These are phyloP conservation scores for Euclidium syriacum DNA, from an alignment of 345 rosid genomes.

Conservation along the genomic window DNA sequence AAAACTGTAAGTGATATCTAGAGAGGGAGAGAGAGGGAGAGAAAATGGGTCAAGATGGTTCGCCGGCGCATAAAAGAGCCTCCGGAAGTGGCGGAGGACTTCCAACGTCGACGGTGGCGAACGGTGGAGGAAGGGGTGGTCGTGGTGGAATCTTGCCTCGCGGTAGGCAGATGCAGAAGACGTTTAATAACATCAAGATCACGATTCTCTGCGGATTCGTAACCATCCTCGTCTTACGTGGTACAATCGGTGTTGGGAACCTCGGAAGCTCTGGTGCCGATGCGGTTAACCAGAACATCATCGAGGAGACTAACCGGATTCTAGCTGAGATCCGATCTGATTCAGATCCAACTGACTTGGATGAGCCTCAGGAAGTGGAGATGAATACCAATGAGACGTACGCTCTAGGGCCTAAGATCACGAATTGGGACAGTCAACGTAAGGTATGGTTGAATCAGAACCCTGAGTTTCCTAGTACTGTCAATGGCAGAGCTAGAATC, in stretches of 20 bases:
- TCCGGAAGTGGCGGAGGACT: constrained; percentile 47
- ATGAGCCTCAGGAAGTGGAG: constrained; percentile 44
- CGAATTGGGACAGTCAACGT: constrained; percentile 67
- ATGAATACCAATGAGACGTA: constrained; percentile 57
- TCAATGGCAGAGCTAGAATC: constrained; percentile 66
- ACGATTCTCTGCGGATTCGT: constrained; percentile 95
- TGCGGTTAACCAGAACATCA: constrained; percentile 70
- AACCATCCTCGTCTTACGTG: constrained; percentile 90
- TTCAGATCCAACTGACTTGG: constrained; percentile 63
- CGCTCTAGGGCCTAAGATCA: constrained; percentile 72
- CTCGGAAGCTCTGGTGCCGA: constrained; percentile 79
- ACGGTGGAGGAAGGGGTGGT: constrained; percentile 47
- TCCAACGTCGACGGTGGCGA: constrained; percentile 40
- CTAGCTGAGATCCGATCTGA: constrained; percentile 93
- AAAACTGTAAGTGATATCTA: background rate
- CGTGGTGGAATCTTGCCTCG: constrained; percentile 43
- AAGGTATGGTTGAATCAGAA: constrained; percentile 71
- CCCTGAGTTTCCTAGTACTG: constrained; percentile 71
- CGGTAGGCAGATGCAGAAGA: constrained; percentile 90
- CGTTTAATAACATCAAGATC: constrained; percentile 96
- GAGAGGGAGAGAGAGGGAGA: background rate
- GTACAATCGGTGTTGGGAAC: constrained; percentile 87
- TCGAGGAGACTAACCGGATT: constrained; percentile 86
- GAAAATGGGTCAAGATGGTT: constrained; percentile 65
- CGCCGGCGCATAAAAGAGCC: constrained; percentile 63